Conservation (phyloP, 805 yeast genomes). For the Kuraishia piskuri region DNA sequence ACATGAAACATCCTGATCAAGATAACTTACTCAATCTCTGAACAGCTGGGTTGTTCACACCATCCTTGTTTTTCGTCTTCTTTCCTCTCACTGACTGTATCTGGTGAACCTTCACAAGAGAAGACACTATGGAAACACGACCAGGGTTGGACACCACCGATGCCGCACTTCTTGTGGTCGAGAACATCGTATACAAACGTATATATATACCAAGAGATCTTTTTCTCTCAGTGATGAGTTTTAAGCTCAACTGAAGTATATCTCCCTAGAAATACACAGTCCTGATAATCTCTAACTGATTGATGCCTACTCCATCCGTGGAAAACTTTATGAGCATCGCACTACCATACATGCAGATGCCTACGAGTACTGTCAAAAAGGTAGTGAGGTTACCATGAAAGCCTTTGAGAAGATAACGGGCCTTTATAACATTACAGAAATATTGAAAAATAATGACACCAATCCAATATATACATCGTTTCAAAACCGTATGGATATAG, state of each 20-base stretch:
- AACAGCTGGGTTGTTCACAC: constrained; percentile 10
- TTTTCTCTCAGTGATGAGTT: too few relatives aligned
- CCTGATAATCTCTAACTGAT: background rate
- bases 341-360: background rate
- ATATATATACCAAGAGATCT: too few relatives aligned
- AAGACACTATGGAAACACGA: background rate
- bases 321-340: background rate
- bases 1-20: constrained; percentile 14
- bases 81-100: constrained; percentile 34
- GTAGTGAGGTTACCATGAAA: too few relatives aligned
- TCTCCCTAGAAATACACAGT: background rate
- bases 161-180: background rate
- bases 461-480: background rate
- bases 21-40: background rate
- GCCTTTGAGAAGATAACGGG: too few relatives aligned
- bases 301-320: background rate
- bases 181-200: background rate
- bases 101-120: constrained; percentile 1
- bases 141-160: background rate
- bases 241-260: too few relatives aligned
- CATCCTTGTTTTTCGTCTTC: constrained; percentile 33
- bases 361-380: too few relatives aligned
- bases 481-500: background rate
- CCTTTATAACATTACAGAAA: too few relatives aligned
- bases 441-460: too few relatives aligned